These are phyloP conservation scores for Candida nanaspora DNA, from an alignment of 805 yeast species.

Conservation along the genomic window DNA sequence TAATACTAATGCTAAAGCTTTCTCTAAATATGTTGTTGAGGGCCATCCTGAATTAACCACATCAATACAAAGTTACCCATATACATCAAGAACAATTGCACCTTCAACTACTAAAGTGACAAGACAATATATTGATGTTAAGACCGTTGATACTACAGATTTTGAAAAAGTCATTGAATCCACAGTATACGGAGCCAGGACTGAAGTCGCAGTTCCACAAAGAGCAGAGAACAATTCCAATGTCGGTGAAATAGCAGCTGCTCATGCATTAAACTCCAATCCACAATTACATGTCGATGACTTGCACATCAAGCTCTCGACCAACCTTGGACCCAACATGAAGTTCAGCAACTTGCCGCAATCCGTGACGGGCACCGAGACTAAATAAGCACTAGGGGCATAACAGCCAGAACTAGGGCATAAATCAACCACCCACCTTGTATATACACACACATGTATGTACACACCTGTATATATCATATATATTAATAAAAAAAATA, in stretches of 20 bases:
- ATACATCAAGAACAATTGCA: background rate
- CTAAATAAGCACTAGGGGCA: background rate
- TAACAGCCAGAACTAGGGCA: background rate
- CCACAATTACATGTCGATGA: slow-evolving; percentile 24
- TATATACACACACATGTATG: no score
- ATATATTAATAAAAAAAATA: no score
- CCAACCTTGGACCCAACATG: slow-evolving; percentile 13
- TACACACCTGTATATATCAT: no score
- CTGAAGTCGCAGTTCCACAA: background rate
- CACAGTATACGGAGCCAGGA: background rate
- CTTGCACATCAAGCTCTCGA: slow-evolving; percentile 12
- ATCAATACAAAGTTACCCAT: background rate
- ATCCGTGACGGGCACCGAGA: slow-evolving; percentile 1
- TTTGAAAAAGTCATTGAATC: background rate
- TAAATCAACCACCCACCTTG: no score
- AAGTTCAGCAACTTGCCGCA: slow-evolving; percentile 15
- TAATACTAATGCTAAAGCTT: no score
- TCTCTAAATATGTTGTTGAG: background rate
- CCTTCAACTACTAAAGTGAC: background rate
- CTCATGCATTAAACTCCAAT: slow-evolving; percentile 22
- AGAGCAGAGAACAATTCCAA: slow-evolving; percentile 8
- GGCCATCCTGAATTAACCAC: background rate
- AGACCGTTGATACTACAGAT: background rate
- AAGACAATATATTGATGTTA: background rate
- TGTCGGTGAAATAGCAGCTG: slow-evolving; percentile 24